Evolutionary conservation across 495 filamentous ascomycete species (phyloP).

Genomic region (Lasiosphaeriaceae sp.): DNA sequence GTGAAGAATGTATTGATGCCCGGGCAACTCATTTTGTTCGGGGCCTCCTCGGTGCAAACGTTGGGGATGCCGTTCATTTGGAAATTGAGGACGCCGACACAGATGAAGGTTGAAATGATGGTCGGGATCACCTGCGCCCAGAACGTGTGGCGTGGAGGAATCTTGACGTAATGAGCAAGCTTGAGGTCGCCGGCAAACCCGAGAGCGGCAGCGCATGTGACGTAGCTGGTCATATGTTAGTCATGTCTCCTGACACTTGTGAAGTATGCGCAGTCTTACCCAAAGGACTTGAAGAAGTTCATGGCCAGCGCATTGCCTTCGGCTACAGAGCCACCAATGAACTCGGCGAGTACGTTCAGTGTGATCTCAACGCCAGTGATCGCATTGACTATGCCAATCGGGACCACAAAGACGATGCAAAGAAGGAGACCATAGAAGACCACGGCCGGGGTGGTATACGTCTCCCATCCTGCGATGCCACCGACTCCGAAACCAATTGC

Average conservation of each 20-base stretch:
- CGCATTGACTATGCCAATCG: conserved; percentile 35
- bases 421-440: conserved; percentile 36
- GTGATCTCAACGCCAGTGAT: conserved; percentile 38
- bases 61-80: conserved; percentile 34
- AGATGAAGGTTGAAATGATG: conserved; percentile 30
- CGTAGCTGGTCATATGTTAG: conserved; percentile 14
- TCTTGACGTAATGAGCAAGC: conserved; percentile 40
- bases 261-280: conserved; percentile 4
- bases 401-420: conserved; percentile 36
- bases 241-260: not conserved
- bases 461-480: conserved; percentile 32
- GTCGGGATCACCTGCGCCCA: conserved; percentile 33
- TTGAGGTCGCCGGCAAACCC: conserved; percentile 38
- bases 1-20: conserved; percentile 39
- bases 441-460: conserved; percentile 34
- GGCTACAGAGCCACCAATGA: conserved; percentile 34
- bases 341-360: conserved; percentile 37
- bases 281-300: conserved; percentile 41
- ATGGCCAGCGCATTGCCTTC: conserved; percentile 35
- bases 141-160: conserved; percentile 38
- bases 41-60: conserved; percentile 35
- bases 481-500: conserved; percentile 29
- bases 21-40: conserved; percentile 35
- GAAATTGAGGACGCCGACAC: conserved; percentile 34
- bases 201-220: conserved; percentile 31